Base-by-base conservation (phyloP, 306 rosid genomes). In the Sphenostylis stenocarpa region DNA sequence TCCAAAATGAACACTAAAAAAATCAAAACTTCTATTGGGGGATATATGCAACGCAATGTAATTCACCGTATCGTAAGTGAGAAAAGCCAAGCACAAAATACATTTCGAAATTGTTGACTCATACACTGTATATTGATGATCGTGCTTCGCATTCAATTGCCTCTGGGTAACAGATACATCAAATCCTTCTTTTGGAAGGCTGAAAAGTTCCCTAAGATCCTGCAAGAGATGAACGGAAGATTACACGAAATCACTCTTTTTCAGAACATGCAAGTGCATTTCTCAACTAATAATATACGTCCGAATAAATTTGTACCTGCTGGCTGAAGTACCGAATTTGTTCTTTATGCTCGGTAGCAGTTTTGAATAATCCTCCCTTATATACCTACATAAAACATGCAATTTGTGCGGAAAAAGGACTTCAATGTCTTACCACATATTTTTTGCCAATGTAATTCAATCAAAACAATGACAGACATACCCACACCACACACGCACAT, bases 291-390 rank as follows among this genome's bases (percentile, higher is more conserved):
- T 36, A 29, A 24, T 3, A 24, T 3, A 41, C n/a, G 53, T 60
- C 56, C 44, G 17, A 58, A 8, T 65, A 52, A 83, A 72, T 28
- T 41, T 44, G 44, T 84, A 94, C 98, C 96, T 92, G 96, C 83
- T 92, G 98, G 86, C 96, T 85, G 24, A 94, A 94, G 81, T 94
- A 94, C 39, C 98, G 89, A 36, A 84, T 89, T 86, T 94, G 98
- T 70, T 92, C 98, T 85, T 92, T 94, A 61, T 94, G 92, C 89
- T 94, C 97, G 8, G 97, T 92, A 72, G 96, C 97, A 14, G 95
- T 90, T 92, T 80, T 94, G 85, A 94, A 92, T 55, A 94, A 77
- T 4, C 98, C 97, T 5, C 98, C 98, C 57, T 94, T 94, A 60
- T 57, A 91, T 51, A 94, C 85, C 98, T 94, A 82, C n/a, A n/a